phyloP scores from a whole-genome alignment of 345 rosid genomes.

The Mallotus nudiflorus region DNA sequence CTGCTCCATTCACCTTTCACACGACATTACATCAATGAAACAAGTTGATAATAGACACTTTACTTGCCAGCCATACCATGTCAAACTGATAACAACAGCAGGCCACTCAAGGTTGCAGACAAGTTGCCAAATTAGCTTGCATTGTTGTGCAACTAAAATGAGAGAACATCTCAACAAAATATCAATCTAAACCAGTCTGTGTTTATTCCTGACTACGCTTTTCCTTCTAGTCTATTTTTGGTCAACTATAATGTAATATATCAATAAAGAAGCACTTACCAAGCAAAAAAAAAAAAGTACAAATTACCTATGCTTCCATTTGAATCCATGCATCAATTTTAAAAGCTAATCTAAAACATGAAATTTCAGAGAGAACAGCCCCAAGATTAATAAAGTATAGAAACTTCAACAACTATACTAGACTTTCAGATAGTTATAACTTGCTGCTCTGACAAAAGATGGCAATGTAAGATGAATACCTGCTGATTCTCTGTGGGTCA shows the following conservation, averaged over 20 bases:
- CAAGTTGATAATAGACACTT: not conserved
- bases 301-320: not conserved
- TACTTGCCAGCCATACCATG: not conserved
- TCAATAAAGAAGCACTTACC: not conserved
- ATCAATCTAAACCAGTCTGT: too few relatives aligned
- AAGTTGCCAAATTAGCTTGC: too few relatives aligned
- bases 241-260: not conserved
- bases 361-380: not conserved
- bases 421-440: constrained; percentile 1
- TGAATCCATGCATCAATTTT: not conserved
- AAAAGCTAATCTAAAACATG: not conserved
- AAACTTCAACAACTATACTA: not conserved
- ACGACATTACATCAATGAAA: not conserved
- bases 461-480: not conserved
- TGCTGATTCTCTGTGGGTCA: constrained; percentile 8
- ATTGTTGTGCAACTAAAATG: not conserved
- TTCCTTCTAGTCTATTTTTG: not conserved
- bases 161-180: too few relatives aligned
- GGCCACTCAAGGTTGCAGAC: not conserved
- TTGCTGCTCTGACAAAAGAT: not conserved
- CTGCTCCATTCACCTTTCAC: not conserved
- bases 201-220: too few relatives aligned
- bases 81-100: not conserved
- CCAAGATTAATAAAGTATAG: not conserved
- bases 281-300: not conserved